Evolutionary conservation across 2,329 filamentous ascomycete species (phyloP).

Genomic region (Trichoderma sp.): DNA sequence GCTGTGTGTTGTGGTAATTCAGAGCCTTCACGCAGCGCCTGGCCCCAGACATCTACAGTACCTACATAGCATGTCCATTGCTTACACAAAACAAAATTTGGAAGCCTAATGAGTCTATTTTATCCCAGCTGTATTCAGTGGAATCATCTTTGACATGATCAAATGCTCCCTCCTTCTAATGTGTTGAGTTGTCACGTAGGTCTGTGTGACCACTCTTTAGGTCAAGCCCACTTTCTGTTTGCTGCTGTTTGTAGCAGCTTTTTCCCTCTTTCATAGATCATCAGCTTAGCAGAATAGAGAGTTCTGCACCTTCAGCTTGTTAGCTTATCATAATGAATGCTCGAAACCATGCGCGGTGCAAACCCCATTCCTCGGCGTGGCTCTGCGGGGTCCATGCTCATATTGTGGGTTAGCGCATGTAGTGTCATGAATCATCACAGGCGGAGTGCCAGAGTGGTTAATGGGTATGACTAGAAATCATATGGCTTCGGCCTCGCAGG

Average conservation of each 20-base stretch:
- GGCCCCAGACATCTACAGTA: too few species aligned
- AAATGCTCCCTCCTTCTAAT: background rate
- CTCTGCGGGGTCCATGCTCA: background rate
- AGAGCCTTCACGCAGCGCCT: background rate
- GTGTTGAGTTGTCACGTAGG: too few species aligned
- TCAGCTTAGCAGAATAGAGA: too few species aligned
- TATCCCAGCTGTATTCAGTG: background rate
- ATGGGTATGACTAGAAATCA: conserved; percentile 21
- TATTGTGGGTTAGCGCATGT: background rate
- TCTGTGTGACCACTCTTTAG: too few species aligned
- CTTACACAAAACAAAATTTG: background rate
- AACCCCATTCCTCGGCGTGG: background rate
- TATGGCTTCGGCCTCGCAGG: conserved; percentile 20
- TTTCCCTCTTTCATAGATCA: too few species aligned
- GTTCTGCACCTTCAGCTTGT: too few species aligned
- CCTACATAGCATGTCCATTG: background rate
- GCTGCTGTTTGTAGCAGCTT: too few species aligned
- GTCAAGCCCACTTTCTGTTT: too few species aligned
- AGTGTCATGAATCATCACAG: background rate
- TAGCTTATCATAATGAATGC: background rate
- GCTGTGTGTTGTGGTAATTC: background rate
- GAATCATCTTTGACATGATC: background rate
- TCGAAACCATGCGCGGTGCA: background rate
- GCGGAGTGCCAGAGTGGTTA: conserved; percentile 21
- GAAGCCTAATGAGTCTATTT: background rate